Percentiles rank a stretch among this genome's conserved stretches.
Evolutionary conservation across 768 basidiomycete species (phyloP).

Genomic region (Lactifluus subvellereus): DNA sequence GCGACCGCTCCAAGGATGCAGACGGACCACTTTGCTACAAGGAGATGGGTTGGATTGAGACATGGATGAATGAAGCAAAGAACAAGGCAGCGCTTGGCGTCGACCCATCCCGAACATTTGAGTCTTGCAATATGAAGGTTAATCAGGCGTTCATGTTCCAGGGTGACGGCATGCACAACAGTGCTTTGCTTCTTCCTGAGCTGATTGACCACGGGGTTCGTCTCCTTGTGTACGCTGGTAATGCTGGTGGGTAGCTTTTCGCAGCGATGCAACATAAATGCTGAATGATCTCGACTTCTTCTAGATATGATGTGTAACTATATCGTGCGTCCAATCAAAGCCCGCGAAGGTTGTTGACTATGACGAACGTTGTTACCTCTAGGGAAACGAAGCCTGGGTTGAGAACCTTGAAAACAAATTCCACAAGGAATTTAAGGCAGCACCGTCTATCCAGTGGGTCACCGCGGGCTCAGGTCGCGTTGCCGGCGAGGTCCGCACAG

Average conservation of each 20-base stretch:
- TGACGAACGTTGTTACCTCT: neutral
- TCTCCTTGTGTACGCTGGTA: slow-evolving; percentile 85
- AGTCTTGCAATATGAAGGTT: slow-evolving; percentile 71
- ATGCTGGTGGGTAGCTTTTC: slow-evolving; percentile 46
- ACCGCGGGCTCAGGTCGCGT: slow-evolving; percentile 45
- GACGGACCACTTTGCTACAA: slow-evolving; percentile 56
- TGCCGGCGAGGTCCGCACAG: slow-evolving; percentile 65
- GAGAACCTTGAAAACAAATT: slow-evolving; percentile 56
- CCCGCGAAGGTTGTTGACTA: neutral
- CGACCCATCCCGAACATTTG: slow-evolving; percentile 50
- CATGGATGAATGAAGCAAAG: slow-evolving; percentile 73
- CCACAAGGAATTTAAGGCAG: slow-evolving; percentile 50
- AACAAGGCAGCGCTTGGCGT: slow-evolving; percentile 79
- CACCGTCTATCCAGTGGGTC: slow-evolving; percentile 51
- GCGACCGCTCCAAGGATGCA: slow-evolving; percentile 67
- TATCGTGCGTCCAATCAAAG: slow-evolving; percentile 40
- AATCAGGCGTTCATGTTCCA: slow-evolving; percentile 76
- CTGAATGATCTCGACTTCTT: neutral
- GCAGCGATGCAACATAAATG: neutral
- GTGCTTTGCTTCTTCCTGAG: slow-evolving; percentile 69
- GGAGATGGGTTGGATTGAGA: slow-evolving; percentile 84
- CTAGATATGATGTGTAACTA: slow-evolving; percentile 81
- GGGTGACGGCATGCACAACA: slow-evolving; percentile 85
- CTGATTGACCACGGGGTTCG: slow-evolving; percentile 79
- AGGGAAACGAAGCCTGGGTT: slow-evolving; percentile 80